Evolutionary conservation across 495 filamentous ascomycete genomes (phyloP), one percentile per base, ranked within the genome.

Genomic region (Pseudotulostoma volvatum): DNA sequence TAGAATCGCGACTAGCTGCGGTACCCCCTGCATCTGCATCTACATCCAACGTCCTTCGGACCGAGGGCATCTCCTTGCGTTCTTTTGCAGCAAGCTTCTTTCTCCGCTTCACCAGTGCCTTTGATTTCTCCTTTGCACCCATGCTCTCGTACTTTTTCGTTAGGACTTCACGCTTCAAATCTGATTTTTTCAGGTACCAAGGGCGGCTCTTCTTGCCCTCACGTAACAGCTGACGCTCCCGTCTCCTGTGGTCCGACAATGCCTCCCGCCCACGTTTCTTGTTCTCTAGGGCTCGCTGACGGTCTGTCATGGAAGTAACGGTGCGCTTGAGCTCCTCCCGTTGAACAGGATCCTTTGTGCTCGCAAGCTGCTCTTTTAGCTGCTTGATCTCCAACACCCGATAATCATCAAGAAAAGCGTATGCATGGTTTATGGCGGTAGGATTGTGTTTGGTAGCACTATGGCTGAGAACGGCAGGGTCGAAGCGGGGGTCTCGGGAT

Each of bases 151-250:
- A 95, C 55, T 79, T 76, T 49, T 93, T 77, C 44, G 81, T 56
- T 41, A 93, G 59, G 19, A 84, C 64, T 53, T 76, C 57, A 61
- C 85, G 85, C 74, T 92, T 93, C 60, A 85, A 68, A 60, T 94
- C 86, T 42, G 73, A 75, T 59, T 79, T 75, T 71, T 96, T 96
- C 45, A 95, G 63, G 53, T 79, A 93, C 52, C 86, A 97, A 4
- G 88, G 87, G 55, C 67, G 74, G 66, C 87, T 90, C 66, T 76
- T 76, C 74, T 96, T 94, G 16, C 90, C 90, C 60, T 85, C 71
- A 47, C 67, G 70, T 19, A 96, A 73, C 39, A 79, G 56, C 56
- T 85, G 78, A 59, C 81, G 82, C 71, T 97, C 90, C 49, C 76
- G 64, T 60, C 71, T 75, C 45, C 79, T 73, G 56, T 93, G 85